Evolutionary conservation across 306 rosid genomes (phyloP).

Genomic region (Adenanthera pavonina): DNA sequence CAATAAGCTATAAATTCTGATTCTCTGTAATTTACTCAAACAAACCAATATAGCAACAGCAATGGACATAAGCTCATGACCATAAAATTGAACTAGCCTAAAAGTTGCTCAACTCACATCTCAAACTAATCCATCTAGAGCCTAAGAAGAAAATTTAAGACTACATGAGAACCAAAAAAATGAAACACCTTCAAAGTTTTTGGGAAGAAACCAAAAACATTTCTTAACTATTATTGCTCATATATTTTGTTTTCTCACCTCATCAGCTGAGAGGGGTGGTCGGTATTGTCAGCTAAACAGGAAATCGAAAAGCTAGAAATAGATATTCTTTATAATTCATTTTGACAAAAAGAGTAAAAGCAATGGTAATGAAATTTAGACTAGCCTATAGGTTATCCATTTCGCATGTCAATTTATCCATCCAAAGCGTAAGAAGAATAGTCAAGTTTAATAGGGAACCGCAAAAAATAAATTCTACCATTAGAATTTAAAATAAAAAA

Average conservation of each 20-base stretch:
- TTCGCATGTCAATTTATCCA: background rate
- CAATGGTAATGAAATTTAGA: background rate
- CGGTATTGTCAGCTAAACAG: background rate
- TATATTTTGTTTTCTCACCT: background rate
- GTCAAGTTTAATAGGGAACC: background rate
- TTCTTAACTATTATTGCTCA: background rate
- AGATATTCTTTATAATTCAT: background rate
- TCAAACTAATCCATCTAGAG: background rate
- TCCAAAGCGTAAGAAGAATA: background rate
- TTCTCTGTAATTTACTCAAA: background rate
- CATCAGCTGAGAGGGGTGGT: background rate
- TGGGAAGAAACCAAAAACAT: background rate
- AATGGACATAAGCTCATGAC: background rate
- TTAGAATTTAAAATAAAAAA: background rate
- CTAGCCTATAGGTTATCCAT: background rate
- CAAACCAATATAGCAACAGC: background rate
- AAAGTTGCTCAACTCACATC: background rate
- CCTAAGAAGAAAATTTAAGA: background rate
- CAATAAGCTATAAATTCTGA: background rate
- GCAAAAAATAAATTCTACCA: background rate
- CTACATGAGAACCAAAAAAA: background rate
- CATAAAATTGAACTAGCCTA: background rate
- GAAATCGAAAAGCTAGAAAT: constrained; percentile 1
- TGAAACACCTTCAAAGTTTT: background rate
- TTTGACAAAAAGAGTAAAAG: background rate